phyloP scores from a whole-genome alignment of 352 stramenopile genomes.

The Phytophthora gonapodyides region DNA sequence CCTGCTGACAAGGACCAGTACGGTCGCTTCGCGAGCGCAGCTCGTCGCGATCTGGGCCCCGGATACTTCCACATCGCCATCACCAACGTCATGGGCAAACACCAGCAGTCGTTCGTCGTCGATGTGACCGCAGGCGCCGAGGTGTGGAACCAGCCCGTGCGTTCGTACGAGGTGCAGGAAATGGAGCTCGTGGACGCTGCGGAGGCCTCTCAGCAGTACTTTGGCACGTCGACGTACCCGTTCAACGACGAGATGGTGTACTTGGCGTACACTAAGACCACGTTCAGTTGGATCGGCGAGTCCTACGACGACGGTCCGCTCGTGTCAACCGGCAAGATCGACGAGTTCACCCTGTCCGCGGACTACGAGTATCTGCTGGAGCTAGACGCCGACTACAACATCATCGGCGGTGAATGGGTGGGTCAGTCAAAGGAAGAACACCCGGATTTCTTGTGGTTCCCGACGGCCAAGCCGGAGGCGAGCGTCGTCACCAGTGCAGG shows the following conservation, averaged over 20 bases:
- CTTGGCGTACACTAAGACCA: constrained; percentile 32
- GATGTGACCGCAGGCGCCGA: constrained; percentile 41
- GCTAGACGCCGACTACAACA: constrained; percentile 29
- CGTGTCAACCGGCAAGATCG: too few species aligned
- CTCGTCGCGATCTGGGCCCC: constrained; percentile 46
- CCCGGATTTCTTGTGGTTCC: constrained; percentile 42
- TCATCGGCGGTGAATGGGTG: constrained; percentile 43
- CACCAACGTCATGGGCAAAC: constrained; percentile 42
- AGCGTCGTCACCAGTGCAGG: constrained; percentile 30
- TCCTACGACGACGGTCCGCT: constrained; percentile 26
- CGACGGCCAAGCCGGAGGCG: constrained; percentile 24
- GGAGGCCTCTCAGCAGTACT: constrained; percentile 40
- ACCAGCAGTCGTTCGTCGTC: constrained; percentile 44
- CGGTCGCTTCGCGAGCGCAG: constrained; percentile 35
- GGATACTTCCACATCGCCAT: constrained; percentile 48
- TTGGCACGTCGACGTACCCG: constrained; percentile 40
- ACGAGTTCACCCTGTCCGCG: too few species aligned
- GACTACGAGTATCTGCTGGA: constrained; percentile 44
- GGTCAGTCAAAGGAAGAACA: constrained; percentile 31
- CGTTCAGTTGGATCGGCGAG: constrained; percentile 42
- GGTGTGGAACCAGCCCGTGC: constrained; percentile 65
- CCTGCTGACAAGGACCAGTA: constrained; percentile 47
- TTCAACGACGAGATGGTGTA: constrained; percentile 46
- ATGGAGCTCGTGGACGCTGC: constrained; percentile 30
- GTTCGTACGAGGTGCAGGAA: constrained; percentile 43